These are phyloP conservation scores for Triangularia setosa DNA, from an alignment of 2,329 filamentous ascomycete genomes.

Conservation along the genomic window DNA sequence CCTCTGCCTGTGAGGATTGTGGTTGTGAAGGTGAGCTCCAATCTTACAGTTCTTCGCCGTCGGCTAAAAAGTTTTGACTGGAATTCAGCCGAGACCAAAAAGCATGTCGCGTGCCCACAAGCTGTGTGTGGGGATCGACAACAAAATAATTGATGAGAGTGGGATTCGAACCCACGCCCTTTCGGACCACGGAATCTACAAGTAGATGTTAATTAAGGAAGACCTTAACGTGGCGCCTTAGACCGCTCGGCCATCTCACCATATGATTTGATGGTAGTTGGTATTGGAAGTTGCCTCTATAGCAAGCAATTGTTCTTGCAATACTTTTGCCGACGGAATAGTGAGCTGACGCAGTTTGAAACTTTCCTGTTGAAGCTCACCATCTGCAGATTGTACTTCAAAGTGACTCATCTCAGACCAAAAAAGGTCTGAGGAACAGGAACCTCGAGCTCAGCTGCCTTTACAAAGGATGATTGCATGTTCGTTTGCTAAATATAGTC, in stretches of 20 bases:
- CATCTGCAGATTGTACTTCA: no score
- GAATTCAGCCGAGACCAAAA: not conserved
- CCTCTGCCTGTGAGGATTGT: not conserved
- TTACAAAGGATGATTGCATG: no score
- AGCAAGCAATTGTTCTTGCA: no score
- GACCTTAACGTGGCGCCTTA: not conserved
- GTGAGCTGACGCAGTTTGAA: no score
- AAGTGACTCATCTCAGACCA: no score
- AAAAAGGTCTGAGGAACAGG: no score
- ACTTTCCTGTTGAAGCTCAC: no score
- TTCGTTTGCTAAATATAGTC: no score
- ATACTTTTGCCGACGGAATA: no score
- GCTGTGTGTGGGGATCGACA: not conserved
- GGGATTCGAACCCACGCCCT: not conserved
- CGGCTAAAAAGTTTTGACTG: no score
- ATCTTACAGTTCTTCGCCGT: no score
- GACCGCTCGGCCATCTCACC: not conserved
- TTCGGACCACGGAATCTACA: not conserved
- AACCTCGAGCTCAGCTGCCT: no score
- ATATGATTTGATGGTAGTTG: not conserved
- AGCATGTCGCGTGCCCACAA: not conserved
- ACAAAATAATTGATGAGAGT: not conserved
- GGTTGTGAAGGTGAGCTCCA: not conserved
- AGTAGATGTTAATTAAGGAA: not conserved
- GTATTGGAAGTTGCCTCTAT: rapidly evolving